Evolutionary conservation across 306 rosid species (phyloP), one percentile per base, ranked within the genome.

Genomic region (Erythrophleum fordii): DNA sequence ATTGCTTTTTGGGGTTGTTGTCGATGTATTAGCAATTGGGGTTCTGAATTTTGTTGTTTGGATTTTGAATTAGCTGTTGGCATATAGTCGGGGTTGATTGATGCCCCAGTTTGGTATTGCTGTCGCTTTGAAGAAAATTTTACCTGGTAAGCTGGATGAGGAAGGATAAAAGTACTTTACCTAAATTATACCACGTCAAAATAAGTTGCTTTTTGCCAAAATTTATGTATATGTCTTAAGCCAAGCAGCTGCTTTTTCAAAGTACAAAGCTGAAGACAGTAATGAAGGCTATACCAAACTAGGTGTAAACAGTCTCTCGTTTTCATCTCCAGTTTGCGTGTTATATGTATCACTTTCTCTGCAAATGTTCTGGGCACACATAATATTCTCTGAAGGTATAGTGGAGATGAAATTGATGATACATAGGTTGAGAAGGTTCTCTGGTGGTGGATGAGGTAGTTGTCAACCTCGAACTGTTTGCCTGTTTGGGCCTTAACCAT

Each of bases 401-500:
- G 85, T 86, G 91, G 68, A 65, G 46, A 65, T 37, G 12, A 69
- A 87, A 58, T 86, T 14, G 93, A 90, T 52, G 88, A 89, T 37
- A 77, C 90, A 34, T 86, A 81, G 86, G 83, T 88, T 10, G 90
- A 86, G 86, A 90, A 88, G 68, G 86, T 91, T 55, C 83, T 86
- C 14, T 83, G 85, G 85, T 58, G 94, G 81, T 90, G 89, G 91
- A 83, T 5, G 89, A 88, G 77, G 85, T 87, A 13, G 83, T 84
- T 39, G 85, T 89, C 72, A 76, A 80, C 78, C 85, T 72, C 16
- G 86, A 86, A 77, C 87, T 89, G 18, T 49, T 16, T 49, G 70
- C 92, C 76, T 76, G 78, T 72, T 42, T 83, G 87, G 90, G 85
- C 90, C 69, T 85, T 87, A 55, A 87, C 87, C 17, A 86, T 86